A percentile compares a stretch with the other conserved stretches of the same genome.
These are phyloP conservation scores for Cladophialophora carrionii DNA, from an alignment of 2,329 filamentous ascomycete genomes.

Conservation along the genomic window DNA sequence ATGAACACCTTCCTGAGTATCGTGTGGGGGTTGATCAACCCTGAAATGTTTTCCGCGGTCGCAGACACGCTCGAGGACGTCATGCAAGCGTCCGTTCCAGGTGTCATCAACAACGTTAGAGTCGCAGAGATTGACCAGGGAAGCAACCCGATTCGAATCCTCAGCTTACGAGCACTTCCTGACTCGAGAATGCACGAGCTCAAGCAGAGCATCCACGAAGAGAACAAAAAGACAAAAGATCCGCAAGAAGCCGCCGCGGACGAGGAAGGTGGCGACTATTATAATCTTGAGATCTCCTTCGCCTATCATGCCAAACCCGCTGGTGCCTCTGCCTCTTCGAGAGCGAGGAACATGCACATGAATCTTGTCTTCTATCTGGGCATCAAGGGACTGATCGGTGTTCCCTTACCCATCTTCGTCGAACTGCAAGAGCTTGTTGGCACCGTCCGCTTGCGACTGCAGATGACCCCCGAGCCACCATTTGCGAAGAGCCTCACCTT, in stretches of 20 bases:
- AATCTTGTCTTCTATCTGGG: constrained; percentile 92
- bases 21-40: constrained; percentile 89
- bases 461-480: constrained; percentile 86
- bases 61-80: constrained; percentile 95
- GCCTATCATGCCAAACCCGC: constrained; percentile 87
- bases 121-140: constrained; percentile 95
- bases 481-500: constrained; percentile 92
- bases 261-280: constrained; percentile 87
- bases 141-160: constrained; percentile 82
- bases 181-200: constrained; percentile 79
- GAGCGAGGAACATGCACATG: constrained; percentile 96
- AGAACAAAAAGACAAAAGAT: constrained; percentile 80
- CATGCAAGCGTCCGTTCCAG: constrained; percentile 93
- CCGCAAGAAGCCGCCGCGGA: constrained; percentile 84
- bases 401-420: constrained; percentile 84
- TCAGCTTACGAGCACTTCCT: constrained; percentile 83
- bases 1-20: constrained; percentile 86
- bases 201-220: constrained; percentile 76
- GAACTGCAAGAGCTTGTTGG: constrained; percentile 90
- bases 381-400: constrained; percentile 82
- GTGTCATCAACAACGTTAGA: constrained; percentile 89
- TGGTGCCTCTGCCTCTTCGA: constrained; percentile 73
- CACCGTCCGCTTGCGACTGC: constrained; percentile 78
- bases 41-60: constrained; percentile 88
- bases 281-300: constrained; percentile 88